Evolutionary conservation across 495 filamentous ascomycete genomes (phyloP).

Genomic region (Daldinia vernicosa): DNA sequence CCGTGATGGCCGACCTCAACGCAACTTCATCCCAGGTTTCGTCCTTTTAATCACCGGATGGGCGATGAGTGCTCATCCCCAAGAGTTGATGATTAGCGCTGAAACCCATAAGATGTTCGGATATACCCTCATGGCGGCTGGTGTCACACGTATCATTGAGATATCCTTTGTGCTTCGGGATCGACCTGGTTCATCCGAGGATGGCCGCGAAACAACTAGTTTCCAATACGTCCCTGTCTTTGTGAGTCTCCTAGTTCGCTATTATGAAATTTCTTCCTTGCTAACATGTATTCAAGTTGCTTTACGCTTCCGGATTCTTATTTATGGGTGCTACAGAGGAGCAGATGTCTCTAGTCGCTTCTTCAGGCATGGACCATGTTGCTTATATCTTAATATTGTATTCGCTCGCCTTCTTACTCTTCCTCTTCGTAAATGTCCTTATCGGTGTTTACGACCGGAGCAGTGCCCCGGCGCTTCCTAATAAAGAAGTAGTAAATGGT

Average conservation of each 20-base stretch:
- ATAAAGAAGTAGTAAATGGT: constrained; percentile 45
- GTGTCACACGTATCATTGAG: constrained; percentile 84
- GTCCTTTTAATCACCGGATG: constrained; percentile 94
- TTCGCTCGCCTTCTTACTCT: constrained; percentile 88
- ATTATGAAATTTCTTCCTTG: neutral
- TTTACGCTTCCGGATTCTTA: constrained; percentile 92
- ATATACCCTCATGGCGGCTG: constrained; percentile 93
- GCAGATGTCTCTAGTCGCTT: constrained; percentile 81
- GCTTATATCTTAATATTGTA: constrained; percentile 91
- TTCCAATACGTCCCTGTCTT: constrained; percentile 94
- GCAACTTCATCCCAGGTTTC: constrained; percentile 91
- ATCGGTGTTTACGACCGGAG: constrained; percentile 79
- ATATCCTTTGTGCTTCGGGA: constrained; percentile 88
- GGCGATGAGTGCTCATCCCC: constrained; percentile 90
- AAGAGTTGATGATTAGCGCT: constrained; percentile 80
- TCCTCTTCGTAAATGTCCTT: constrained; percentile 87
- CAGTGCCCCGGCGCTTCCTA: constrained; percentile 41
- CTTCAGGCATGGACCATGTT: constrained; percentile 82
- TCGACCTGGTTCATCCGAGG: constrained; percentile 64
- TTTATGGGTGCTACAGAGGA: constrained; percentile 99
- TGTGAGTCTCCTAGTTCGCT: constrained; percentile 61
- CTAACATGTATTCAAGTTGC: constrained; percentile 64
- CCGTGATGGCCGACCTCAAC: constrained; percentile 82
- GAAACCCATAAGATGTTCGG: constrained; percentile 94
- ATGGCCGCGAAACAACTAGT: constrained; percentile 71